A percentile compares a stretch with the other conserved stretches of the same genome.
Evolutionary conservation across 2,329 filamentous ascomycete genomes (phyloP).

Genomic region (Nakataea oryzae): DNA sequence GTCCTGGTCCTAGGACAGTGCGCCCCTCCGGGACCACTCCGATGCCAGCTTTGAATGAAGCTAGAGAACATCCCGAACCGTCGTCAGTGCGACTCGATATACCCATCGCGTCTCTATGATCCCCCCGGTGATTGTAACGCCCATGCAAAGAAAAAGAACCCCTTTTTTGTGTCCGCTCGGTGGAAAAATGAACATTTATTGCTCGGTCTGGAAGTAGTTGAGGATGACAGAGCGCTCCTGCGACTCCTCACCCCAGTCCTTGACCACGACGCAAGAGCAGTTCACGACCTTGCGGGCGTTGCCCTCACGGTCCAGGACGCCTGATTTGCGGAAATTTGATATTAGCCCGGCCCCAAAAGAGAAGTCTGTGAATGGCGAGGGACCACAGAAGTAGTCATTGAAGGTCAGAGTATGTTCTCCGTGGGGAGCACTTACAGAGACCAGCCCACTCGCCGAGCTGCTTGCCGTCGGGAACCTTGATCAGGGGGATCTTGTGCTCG

Average conservation of each 20-base stretch:
- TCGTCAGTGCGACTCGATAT: conserved; percentile 20
- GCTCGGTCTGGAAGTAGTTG: conserved; percentile 99
- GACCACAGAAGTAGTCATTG: conserved; percentile 16
- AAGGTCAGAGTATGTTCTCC: background rate
- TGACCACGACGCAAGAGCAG: conserved; percentile 99
- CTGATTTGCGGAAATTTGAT: conserved; percentile 32
- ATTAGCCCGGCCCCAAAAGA: background rate
- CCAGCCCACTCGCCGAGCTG: conserved; percentile 99
- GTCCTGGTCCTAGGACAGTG: conserved; percentile 6
- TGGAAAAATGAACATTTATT: conserved; percentile 35
- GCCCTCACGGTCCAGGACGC: conserved; percentile 96
- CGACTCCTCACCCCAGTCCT: conserved; percentile 99
- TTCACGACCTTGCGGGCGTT: conserved; percentile 99
- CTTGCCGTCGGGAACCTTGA: conserved; percentile 99
- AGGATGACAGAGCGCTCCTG: conserved; percentile 98
- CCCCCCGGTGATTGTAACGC: conserved; percentile 19
- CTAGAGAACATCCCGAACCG: conserved; percentile 33
- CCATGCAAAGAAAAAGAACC: conserved; percentile 10
- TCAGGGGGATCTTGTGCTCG: conserved; percentile 99
- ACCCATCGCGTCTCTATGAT: conserved; percentile 25
- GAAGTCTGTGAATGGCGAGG: background rate
- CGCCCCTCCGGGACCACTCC: conserved; percentile 14
- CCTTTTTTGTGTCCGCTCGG: conserved; percentile 1
- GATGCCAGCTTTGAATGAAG: conserved; percentile 32
- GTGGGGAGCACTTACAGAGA: conserved; percentile 66